Conservation (phyloP, 2,329 filamentous ascomycete genomes). For the Neurospora crassa region DNA sequence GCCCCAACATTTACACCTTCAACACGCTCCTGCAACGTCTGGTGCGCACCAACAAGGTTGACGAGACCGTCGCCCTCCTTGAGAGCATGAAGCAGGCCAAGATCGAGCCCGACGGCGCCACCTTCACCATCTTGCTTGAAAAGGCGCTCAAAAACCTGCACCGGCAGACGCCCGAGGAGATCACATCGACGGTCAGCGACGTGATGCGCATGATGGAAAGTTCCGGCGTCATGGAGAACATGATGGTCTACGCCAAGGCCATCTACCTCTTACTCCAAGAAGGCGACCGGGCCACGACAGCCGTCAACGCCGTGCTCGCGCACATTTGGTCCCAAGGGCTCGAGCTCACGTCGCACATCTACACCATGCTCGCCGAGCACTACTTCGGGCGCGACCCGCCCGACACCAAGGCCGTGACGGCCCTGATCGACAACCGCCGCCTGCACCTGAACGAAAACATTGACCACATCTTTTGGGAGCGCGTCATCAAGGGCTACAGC, state of each 20-base stretch:
- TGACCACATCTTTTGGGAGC: slow-evolving; percentile 61
- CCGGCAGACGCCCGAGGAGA: slow-evolving; percentile 30
- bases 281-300: slow-evolving; percentile 31
- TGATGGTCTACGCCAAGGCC: slow-evolving; percentile 58
- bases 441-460: slow-evolving; percentile 26
- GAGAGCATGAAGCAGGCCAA: slow-evolving; percentile 46
- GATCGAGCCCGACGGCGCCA: slow-evolving; percentile 53
- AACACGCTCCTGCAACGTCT: slow-evolving; percentile 59
- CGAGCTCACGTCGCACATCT: slow-evolving; percentile 53
- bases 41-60: slow-evolving; percentile 37
- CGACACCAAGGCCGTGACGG: slow-evolving; percentile 48
- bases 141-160: slow-evolving; percentile 38
- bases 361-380: slow-evolving; percentile 62
- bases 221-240: slow-evolving; percentile 48
- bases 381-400: slow-evolving; percentile 52
- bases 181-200: slow-evolving; percentile 31
- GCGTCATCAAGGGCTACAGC: slow-evolving; percentile 59
- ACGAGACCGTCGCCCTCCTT: slow-evolving; percentile 44
- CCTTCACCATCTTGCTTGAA: slow-evolving; percentile 65
- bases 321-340: slow-evolving; percentile 49
- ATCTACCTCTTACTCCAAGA: slow-evolving; percentile 52
- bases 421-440: slow-evolving; percentile 48
- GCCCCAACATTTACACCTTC: slow-evolving; percentile 50
- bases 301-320: slow-evolving; percentile 50
- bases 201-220: slow-evolving; percentile 48